Evolutionary conservation across 2,329 filamentous ascomycete genomes (phyloP).

Genomic region (Fusarium siculi): DNA sequence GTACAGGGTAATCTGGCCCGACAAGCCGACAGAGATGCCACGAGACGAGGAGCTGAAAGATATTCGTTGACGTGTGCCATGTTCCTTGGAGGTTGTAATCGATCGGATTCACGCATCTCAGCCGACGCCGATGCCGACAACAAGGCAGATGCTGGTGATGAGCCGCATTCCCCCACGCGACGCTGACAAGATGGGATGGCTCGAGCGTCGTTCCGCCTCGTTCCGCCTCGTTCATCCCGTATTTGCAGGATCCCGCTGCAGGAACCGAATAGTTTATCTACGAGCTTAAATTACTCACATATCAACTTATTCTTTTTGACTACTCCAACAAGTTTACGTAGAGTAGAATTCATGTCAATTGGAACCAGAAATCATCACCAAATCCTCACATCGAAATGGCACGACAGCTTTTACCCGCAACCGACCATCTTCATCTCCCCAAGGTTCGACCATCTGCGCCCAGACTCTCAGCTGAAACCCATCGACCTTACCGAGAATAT

Average conservation of each 20-base stretch:
- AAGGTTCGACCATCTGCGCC: background rate
- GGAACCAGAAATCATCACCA: background rate
- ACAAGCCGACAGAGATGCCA: background rate
- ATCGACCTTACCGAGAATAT: background rate
- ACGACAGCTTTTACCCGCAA: background rate
- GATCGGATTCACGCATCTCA: background rate
- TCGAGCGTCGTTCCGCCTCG: background rate
- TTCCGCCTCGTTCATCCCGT: background rate
- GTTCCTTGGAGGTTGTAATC: background rate
- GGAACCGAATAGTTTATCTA: background rate
- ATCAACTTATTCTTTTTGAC: background rate
- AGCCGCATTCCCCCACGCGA: background rate
- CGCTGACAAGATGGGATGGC: background rate
- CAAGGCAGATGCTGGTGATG: background rate
- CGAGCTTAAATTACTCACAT: background rate
- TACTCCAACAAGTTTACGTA: rapidly evolving
- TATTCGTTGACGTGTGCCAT: background rate
- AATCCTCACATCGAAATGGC: no score
- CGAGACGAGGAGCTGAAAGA: background rate
- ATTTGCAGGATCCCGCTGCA: background rate
- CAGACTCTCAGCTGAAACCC: background rate
- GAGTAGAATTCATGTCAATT: background rate
- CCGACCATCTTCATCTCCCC: background rate
- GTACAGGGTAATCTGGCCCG: background rate
- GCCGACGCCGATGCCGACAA: background rate